These are phyloP conservation scores for Alternaria angustiovoidea DNA, from an alignment of 2,329 filamentous ascomycete species.

Conservation along the genomic window DNA sequence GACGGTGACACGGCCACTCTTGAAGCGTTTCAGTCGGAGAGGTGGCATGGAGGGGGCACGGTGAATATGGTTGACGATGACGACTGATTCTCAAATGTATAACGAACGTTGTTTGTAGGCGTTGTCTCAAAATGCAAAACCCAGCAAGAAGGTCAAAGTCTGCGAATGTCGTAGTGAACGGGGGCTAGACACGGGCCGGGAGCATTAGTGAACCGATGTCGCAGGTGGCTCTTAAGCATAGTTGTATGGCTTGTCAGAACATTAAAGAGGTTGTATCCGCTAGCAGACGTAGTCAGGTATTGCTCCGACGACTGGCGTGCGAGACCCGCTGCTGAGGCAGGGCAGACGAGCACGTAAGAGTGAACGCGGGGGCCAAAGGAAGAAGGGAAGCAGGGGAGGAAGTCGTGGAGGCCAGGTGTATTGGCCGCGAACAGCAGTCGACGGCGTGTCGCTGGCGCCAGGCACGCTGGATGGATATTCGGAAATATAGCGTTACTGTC, in stretches of 20 bases:
- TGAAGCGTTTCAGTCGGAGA: slow-evolving; percentile 45
- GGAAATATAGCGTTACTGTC: slow-evolving; percentile 32
- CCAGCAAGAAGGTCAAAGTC: slow-evolving; percentile 24
- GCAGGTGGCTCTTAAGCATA: slow-evolving; percentile 50
- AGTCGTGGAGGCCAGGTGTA: slow-evolving; percentile 16
- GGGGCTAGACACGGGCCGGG: slow-evolving; percentile 45
- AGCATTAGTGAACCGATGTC: slow-evolving; percentile 49
- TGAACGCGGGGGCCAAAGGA: slow-evolving; percentile 31
- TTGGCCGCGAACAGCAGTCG: slow-evolving; percentile 18
- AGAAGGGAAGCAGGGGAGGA: slow-evolving; percentile 12
- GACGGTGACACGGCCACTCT: slow-evolving; percentile 47
- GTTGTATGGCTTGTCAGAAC: slow-evolving; percentile 49
- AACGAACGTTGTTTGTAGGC: slow-evolving; percentile 34
- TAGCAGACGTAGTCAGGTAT: slow-evolving; percentile 44
- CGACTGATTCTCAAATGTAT: slow-evolving; percentile 37
- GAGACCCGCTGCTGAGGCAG: slow-evolving; percentile 37
- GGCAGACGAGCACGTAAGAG: slow-evolving; percentile 42
- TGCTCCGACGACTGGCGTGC: slow-evolving; percentile 39
- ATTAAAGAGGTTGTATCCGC: slow-evolving; percentile 52
- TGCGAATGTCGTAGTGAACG: slow-evolving; percentile 39
- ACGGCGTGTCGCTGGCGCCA: slow-evolving; percentile 32
- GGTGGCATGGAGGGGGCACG: slow-evolving; percentile 43
- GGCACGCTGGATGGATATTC: slow-evolving; percentile 30
- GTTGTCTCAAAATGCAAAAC: slow-evolving; percentile 33
- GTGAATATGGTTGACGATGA: slow-evolving; percentile 29